Percentiles rank a stretch among this genome's conserved stretches.
These are phyloP conservation scores for Cantharellus cinnabarinus DNA, from an alignment of 768 basidiomycete species.

Conservation along the genomic window DNA sequence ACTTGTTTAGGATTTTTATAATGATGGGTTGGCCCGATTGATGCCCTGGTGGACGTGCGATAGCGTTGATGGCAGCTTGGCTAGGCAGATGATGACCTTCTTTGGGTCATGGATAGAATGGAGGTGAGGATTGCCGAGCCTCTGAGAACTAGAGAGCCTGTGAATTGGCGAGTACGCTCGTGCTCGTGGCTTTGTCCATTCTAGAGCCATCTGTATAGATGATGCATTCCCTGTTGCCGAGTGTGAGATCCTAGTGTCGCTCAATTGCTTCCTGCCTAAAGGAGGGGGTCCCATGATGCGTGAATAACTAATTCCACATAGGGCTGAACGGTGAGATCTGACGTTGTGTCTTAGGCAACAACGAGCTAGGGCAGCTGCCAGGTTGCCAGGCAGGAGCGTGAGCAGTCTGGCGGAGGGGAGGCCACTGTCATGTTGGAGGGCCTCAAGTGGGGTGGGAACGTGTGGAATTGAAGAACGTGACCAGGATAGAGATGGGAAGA, in stretches of 20 bases:
- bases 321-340: background rate
- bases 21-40: slow-evolving; percentile 4
- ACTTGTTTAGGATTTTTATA: slow-evolving; percentile 1
- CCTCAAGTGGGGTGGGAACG: background rate
- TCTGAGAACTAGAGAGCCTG: background rate
- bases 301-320: background rate
- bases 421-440: background rate
- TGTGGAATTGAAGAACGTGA: no score
- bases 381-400: background rate
- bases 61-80: slow-evolving; percentile 3
- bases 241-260: background rate
- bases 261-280: background rate
- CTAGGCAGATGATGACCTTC: background rate
- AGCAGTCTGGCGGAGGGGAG: background rate
- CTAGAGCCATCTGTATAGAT: slow-evolving; percentile 7
- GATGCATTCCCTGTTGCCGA: background rate
- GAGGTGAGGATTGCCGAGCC: background rate
- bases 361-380: background rate
- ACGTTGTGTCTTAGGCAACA: background rate
- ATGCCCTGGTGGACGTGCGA: background rate
- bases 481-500: no score
- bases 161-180: background rate
- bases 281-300: background rate
- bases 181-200: background rate
- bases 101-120: slow-evolving; percentile 5